Base-by-base conservation (phyloP, 345 rosid species). In the Linum tenue region DNA sequence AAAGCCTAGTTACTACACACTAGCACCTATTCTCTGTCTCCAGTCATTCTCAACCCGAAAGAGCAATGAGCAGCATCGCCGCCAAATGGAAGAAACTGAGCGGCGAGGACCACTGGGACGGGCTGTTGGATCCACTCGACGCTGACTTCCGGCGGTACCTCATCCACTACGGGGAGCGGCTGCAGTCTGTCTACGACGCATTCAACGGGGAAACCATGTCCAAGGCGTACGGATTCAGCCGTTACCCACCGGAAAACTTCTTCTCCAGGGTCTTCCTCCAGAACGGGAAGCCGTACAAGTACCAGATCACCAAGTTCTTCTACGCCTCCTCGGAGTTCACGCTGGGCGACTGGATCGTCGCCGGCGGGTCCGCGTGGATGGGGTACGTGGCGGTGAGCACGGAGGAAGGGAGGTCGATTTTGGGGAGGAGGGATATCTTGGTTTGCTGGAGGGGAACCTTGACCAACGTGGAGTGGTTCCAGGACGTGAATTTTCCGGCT, bases 381-480 rank as follows among this genome's bases (percentile, higher is more conserved):
- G 79, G 75, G 16, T 70, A 57, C 10, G 71, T 78, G 12, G 71
- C 78, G 1, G 81, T 74, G 50, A n/a, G 61, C 16, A 78, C 76
- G 1, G 76, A 78, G 37, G 72, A 77, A 69, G 77, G 75, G 55
- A 64, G 55, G 59, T 9, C 5, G 3, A 62, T 40, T 7, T 37
- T 75, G 2, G 82, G 82, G 39, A 72, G 82, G 16, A 75, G 76
- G 56, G 82, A 78, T 16, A 66, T 78, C 37, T 11, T 78, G 63
- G 42, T 78, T 4, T 53, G 64, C 35, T 78, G 81, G 76, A 78
- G 81, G 75, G 81, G 81, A 42, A 73, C 81, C 3, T 1, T 1
- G 6, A 3, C 42, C 36, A 1, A 0, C 0, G 7, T 10, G 2
- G 68, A 69, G 64, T 1, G 11, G 62, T 1, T 5, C 0, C 16